Percentiles rank a stretch among this genome's conserved stretches.
Conservation (phyloP, 306 rosid genomes). For the Elaeagnus macrophylla region DNA sequence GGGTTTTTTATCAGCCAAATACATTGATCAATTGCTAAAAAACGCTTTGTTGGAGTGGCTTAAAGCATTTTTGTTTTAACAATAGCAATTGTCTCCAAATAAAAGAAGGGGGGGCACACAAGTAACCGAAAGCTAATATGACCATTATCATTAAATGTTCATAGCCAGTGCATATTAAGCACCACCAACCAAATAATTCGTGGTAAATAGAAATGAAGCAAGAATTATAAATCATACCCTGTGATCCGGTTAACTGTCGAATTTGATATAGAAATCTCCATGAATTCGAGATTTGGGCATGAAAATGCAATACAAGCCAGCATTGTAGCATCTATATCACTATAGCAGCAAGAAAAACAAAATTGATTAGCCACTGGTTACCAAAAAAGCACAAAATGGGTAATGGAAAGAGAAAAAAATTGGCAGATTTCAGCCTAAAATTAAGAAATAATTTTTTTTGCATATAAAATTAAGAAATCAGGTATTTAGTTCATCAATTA, state of each 20-base stretch:
- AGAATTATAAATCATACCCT: slow-evolving; percentile 41
- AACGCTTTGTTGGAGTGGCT: too few relatives aligned
- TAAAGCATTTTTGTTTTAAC: too few relatives aligned
- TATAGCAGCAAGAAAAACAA: slow-evolving; percentile 25
- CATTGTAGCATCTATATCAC: slow-evolving; percentile 90
- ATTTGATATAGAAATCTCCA: slow-evolving; percentile 54
- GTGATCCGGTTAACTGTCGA: slow-evolving; percentile 63
- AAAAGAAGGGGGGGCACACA: neutral
- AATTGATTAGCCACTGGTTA: neutral
- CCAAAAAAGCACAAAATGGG: neutral
- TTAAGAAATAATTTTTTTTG: too few relatives aligned
- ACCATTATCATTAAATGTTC: too few relatives aligned
- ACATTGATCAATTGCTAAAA: too few relatives aligned
- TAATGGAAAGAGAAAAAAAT: too few relatives aligned
- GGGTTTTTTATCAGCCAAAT: slow-evolving; percentile 14
- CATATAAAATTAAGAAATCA: too few relatives aligned
- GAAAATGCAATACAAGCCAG: slow-evolving; percentile 91
- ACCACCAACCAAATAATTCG: neutral
- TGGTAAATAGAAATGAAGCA: neutral
- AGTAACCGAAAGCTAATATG: too few relatives aligned
- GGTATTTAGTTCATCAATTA: too few relatives aligned
- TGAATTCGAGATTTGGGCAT: slow-evolving; percentile 70
- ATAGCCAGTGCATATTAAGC: neutral
- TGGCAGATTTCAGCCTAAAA: neutral
- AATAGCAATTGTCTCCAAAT: too few relatives aligned